Evolutionary conservation across 805 yeast genomes (phyloP).

Genomic region (Ogataea nonfermentans): DNA sequence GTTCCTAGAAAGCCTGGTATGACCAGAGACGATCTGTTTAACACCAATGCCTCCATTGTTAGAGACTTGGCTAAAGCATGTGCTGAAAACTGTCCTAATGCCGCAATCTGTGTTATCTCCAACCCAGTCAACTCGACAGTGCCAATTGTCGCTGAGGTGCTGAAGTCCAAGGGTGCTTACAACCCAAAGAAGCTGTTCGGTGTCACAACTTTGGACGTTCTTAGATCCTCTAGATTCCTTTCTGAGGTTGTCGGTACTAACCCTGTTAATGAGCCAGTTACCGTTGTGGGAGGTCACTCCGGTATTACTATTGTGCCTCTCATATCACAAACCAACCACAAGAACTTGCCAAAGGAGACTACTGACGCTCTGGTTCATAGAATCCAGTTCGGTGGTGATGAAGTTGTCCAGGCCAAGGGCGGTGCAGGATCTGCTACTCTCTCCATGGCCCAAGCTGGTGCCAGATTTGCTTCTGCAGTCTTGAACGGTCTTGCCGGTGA

Average conservation of each 20-base stretch:
- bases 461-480: conserved; percentile 66
- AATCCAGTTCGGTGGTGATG: conserved; percentile 92
- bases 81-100: conserved; percentile 82
- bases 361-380: conserved; percentile 73
- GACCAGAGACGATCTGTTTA: conserved; percentile 97
- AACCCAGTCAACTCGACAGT: conserved; percentile 98
- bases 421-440: conserved; percentile 85
- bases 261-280: conserved; percentile 74
- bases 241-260: conserved; percentile 64
- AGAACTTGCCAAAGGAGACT: conserved; percentile 59
- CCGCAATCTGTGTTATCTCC: conserved; percentile 77
- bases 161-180: conserved; percentile 81
- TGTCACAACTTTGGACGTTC: conserved; percentile 91
- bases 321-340: conserved; percentile 79
- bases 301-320: conserved; percentile 95
- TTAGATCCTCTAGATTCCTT: conserved; percentile 86
- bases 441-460: conserved; percentile 87
- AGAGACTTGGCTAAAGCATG: conserved; percentile 86
- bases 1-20: conserved; percentile 98
- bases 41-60: conserved; percentile 94
- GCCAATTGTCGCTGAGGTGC: conserved; percentile 92
- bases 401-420: conserved; percentile 79
- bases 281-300: conserved; percentile 97
- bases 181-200: conserved; percentile 92
- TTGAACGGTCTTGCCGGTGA: conserved; percentile 54